These are phyloP conservation scores for Metarhizium robertsii DNA, from an alignment of 2,329 filamentous ascomycete species.

Conservation along the genomic window DNA sequence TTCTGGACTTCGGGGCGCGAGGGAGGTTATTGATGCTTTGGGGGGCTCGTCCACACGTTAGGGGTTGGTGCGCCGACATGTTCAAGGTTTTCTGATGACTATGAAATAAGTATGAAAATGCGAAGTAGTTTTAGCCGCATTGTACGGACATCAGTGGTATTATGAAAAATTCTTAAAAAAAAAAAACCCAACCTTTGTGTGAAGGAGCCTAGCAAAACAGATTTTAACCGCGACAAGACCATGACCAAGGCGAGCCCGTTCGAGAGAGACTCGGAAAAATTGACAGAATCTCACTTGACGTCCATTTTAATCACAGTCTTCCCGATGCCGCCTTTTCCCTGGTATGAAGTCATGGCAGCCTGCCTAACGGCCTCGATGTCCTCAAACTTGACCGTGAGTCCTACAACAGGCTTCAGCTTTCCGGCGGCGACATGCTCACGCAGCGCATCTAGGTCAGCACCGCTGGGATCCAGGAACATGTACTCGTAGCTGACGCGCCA, in stretches of 20 bases:
- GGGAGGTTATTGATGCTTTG: too few species aligned
- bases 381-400: slow-evolving; percentile 15
- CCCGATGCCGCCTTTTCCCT: slow-evolving; percentile 29
- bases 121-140: too few species aligned
- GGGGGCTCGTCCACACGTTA: too few species aligned
- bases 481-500: slow-evolving; percentile 28
- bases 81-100: too few species aligned
- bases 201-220: not conserved
- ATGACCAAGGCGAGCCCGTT: not conserved
- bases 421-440: slow-evolving; percentile 8
- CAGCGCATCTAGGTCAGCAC: slow-evolving; percentile 15
- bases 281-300: not conserved
- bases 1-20: too few species aligned
- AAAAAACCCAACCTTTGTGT: too few species aligned
- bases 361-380: slow-evolving; percentile 26
- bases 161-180: too few species aligned
- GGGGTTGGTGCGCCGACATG: too few species aligned
- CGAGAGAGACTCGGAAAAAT: not conserved
- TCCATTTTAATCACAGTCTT: slow-evolving; percentile 23
- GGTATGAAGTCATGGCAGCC: slow-evolving; percentile 25
- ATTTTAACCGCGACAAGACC: not conserved
- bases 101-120: too few species aligned
- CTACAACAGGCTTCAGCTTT: slow-evolving; percentile 12
- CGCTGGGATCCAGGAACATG: slow-evolving; percentile 23
- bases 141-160: too few species aligned